Percentiles rank a stretch among this genome's conserved stretches.
Conservation (phyloP, 176 grass and related monocot species). For the Zoysia pacifica region DNA sequence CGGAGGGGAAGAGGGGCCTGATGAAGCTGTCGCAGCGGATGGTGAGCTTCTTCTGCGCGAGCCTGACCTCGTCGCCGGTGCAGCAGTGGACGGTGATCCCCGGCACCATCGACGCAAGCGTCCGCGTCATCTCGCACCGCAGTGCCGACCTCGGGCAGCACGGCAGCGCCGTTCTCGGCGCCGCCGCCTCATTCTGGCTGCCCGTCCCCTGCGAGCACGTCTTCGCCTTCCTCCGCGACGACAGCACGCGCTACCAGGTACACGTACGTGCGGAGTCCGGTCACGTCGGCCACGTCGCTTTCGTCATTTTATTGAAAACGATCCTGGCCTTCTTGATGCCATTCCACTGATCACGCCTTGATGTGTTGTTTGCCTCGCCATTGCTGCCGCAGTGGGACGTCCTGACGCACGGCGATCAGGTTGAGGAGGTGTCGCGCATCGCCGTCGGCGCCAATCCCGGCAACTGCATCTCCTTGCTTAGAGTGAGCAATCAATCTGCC, state of each 20-base stretch:
- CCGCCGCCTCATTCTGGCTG: conserved; percentile 85
- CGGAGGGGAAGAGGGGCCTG: conserved; percentile 80
- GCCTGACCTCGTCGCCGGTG: conserved; percentile 66
- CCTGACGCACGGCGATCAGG: conserved; percentile 69
- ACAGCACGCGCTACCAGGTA: conserved; percentile 70
- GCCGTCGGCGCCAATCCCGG: conserved; percentile 67
- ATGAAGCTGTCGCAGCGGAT: conserved; percentile 98
- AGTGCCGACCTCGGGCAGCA: conserved; percentile 55
- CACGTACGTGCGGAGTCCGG: too few relatives aligned
- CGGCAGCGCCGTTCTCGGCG: conserved; percentile 65
- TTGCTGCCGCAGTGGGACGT: conserved; percentile 74
- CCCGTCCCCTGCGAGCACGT: conserved; percentile 68
- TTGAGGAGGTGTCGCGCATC: conserved; percentile 80
- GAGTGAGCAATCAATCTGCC: conserved; percentile 28
- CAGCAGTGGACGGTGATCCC: conserved; percentile 72
- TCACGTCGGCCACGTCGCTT: too few relatives aligned
- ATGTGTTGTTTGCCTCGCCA: background rate
- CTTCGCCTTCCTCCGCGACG: conserved; percentile 88
- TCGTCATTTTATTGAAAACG: too few relatives aligned
- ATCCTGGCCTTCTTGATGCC: too few relatives aligned
- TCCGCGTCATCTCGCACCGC: conserved; percentile 60
- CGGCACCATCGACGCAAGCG: conserved; percentile 58
- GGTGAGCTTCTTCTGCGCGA: conserved; percentile 82
- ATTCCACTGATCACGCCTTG: background rate
- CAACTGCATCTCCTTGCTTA: conserved; percentile 86